These are phyloP conservation scores for Ceratocystis cacaofunesta DNA, from an alignment of 2,329 filamentous ascomycete genomes.

Conservation along the genomic window DNA sequence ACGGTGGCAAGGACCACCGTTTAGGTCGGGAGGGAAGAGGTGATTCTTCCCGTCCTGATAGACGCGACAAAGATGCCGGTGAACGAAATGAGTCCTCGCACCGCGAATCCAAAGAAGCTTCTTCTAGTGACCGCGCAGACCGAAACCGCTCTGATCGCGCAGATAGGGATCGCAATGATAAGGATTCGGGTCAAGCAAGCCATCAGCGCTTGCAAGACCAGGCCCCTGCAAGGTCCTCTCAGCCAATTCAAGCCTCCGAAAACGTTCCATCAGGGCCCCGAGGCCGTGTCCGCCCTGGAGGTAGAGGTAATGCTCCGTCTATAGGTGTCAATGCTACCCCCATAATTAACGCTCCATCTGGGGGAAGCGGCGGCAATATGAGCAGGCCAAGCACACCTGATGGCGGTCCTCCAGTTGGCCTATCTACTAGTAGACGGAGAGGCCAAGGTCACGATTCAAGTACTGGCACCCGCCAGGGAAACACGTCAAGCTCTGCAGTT, in stretches of 20 bases:
- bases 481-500: not conserved
- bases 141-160: not conserved
- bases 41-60: slow-evolving; percentile 37
- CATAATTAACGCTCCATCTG: not conserved
- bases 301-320: not conserved
- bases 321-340: not conserved
- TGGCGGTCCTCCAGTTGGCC: slow-evolving; percentile 8
- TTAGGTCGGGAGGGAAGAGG: slow-evolving; percentile 23
- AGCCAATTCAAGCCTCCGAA: not conserved
- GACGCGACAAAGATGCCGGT: slow-evolving; percentile 23
- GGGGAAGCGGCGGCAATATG: not conserved
- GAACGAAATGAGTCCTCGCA: slow-evolving; percentile 24
- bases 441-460: slow-evolving; percentile 2
- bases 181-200: slow-evolving; percentile 30
- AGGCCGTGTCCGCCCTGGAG: slow-evolving; percentile 13
- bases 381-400: slow-evolving; percentile 1
- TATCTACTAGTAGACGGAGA: slow-evolving; percentile 3
- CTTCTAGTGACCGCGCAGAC: not conserved
- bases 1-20: slow-evolving; percentile 22
- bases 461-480: not conserved
- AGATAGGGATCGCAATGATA: slow-evolving; percentile 4
- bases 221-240: slow-evolving; percentile 18
- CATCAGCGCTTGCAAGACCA: slow-evolving; percentile 36
- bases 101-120: slow-evolving; percentile 16
- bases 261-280: slow-evolving; percentile 22